Base-by-base conservation (phyloP, 2,329 filamentous ascomycete species). In the Botrytis sinoallii region DNA sequence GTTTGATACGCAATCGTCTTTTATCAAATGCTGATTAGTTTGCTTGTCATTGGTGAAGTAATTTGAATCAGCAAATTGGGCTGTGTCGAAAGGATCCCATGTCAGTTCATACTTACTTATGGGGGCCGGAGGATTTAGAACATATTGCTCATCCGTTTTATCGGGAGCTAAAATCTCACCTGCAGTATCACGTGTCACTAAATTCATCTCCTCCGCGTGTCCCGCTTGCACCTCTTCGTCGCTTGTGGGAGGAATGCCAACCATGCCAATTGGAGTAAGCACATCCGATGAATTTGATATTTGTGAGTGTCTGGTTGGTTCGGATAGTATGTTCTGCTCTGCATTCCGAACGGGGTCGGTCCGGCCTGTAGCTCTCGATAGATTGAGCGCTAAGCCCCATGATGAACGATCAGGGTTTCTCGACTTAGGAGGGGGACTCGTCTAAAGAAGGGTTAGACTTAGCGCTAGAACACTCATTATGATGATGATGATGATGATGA, bases 321-420 rank as follows among this genome's bases (percentile, higher is more conserved):
- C 55, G 65, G 38, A 42, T 55, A 65, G 42, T 60, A 46, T 18
- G 59, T 38, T 55, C 16, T 66, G 44, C 60, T 72, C 70, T 32
- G 60, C 46, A 57, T 44, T 12, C 40, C 38, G 60, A 55, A n/a
- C 25, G 18, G 59, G 44, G 25, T 71, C 59, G 42, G 59, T 29
- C 25, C 70, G 44, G 42, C 35, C 59, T 52, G 70, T 55, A 32
- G 70, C 44, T 66, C 35, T 66, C 40, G 70, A 72, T 44, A 72
- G 25, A 60, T 48, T 72, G 63, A 68, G 70, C 46, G 55, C 70
- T 35, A 85, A 75, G 67, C 82, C 83, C 85, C 85, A 87, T 38
- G 85, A 86, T 67, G 81, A 80, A 72, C 84, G 84, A 72, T 84
- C 83, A 75, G 84, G 83, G 76, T 78, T 74, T 70, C 78, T 80